Base-by-base conservation (phyloP, 345 rosid species). In the Hirschfeldia incana region DNA sequence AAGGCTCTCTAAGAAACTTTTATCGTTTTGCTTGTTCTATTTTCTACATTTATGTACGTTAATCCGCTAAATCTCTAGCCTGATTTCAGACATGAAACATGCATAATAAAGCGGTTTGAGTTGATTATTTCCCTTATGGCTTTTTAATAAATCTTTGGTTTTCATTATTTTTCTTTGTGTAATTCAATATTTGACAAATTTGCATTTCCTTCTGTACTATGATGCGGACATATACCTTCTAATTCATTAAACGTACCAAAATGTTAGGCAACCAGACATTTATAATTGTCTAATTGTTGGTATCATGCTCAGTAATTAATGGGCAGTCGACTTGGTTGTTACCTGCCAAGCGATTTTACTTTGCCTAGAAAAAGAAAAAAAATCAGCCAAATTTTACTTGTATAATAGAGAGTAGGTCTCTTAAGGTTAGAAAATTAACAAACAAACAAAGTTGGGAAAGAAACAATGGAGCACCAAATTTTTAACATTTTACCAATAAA, bases 1-100 rank as follows among this genome's bases (percentile, higher is more conserved):
- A 83, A 89, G 83, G 90, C 91, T 46, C 90, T 95, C 33, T 94
- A 80, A 83, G 55, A 27, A 26, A 13, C 37, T 39, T 10, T 16
- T 26, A 13, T 17, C 57, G 8, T 16, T 26, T 42, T 12, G 7
- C 16, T 46, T 46, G 55, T 46, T 46, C 6, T 46, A 44, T 44
- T 44, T 44, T 44, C 51, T 44, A 12, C 6, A 46, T 46, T 13
- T 46, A 16, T 46, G 55, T 46, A 12, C 15, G 53, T 44, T 13
- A 42, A 42, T 42, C 49, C 13, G 53, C 15, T 44, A 4, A 12
- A 44, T 44, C 53, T 57, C 30, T 57, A 59, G 33, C 33, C n/a
- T 59, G 33, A 1, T 27, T 59, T 59, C 33, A 59, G 32, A 59
- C 33, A 59, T 9, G n/a, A 26, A 26, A 59, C 32, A 26, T 28